Evolutionary conservation across 1,139 yeast species (phyloP), one percentile per base, ranked within the genome.

Genomic region (Saccharomyces hybrid): DNA sequence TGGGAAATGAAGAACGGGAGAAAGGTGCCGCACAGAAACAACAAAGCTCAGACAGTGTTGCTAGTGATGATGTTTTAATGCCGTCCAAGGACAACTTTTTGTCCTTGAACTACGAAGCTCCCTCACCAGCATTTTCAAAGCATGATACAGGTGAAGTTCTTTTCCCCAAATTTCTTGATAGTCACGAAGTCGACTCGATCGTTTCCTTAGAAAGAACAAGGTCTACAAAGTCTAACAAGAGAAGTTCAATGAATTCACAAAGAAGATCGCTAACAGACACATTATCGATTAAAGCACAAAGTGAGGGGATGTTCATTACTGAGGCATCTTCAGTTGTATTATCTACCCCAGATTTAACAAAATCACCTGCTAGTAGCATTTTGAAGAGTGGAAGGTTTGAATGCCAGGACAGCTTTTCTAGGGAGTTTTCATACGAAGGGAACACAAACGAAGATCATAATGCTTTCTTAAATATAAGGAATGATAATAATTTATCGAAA

Each of bases 121-220:
- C 44, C 0, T 50, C 52, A 11, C 52, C 52, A 11, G 52, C 48
- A 23, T 50, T 50, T 29, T 42, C 48, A 7, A 64, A 59, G 52
- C 60, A 64, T 16, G 66, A 67, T 52, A 61, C 68, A 2, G 91
- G 93, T 11, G 91, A 85, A 56, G 80, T 83, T 0, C 70, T 86
- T 46, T 86, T 86, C 67, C 95, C 95, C 0, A 86, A 83, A 64
- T 79, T 82, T 2, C 73, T 86, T 48, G 83, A 78, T 58, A 75
- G 80, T 0, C 82, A 78, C 54, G 95, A 86, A 66, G 88, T 86
- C 14, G 88, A 84, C 61, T 82, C 87, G 50, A 86, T 86, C 57
- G 84, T 84, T 1, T 80, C 88, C 4, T 66, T 86, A 49, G 95
- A 86, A 67, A 76, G 91, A 58, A 80, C 86, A 16, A 74, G 88